Conservation (phyloP, 2,329 filamentous ascomycete genomes). For the Alternaria metachromatica region DNA sequence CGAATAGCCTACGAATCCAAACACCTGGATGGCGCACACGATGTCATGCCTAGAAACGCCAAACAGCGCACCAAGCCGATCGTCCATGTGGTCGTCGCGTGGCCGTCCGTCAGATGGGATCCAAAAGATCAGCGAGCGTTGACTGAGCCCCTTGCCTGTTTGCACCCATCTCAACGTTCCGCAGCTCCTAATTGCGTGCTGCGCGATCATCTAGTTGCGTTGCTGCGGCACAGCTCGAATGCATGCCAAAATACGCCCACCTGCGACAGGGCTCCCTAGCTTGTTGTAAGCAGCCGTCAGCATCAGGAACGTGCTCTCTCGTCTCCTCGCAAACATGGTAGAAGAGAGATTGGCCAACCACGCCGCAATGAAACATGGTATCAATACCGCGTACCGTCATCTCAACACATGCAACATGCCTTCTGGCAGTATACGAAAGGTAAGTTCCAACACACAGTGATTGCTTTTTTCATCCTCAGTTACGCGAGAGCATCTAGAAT, state of each 20-base stretch:
- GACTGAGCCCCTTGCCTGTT: background rate
- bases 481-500: background rate
- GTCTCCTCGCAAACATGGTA: background rate
- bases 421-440: background rate
- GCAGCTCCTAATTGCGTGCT: constrained; percentile 11
- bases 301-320: constrained; percentile 3
- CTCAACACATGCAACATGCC: constrained; percentile 4
- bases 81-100: constrained; percentile 23
- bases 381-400: constrained; percentile 3
- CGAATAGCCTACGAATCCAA: background rate
- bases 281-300: background rate
- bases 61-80: constrained; percentile 14
- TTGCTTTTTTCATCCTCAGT: background rate
- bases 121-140: constrained; percentile 4
- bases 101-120: constrained; percentile 8
- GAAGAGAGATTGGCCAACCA: constrained; percentile 4
- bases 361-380: constrained; percentile 23
- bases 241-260: constrained; percentile 7
- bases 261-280: background rate
- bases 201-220: constrained; percentile 18
- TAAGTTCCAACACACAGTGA: background rate
- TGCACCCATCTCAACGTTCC: background rate
- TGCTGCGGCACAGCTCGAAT: constrained; percentile 7
- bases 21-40: constrained; percentile 5
- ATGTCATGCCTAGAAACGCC: constrained; percentile 9